phyloP scores from a whole-genome alignment of 805 yeast species.

The Lipomyces orientalis region DNA sequence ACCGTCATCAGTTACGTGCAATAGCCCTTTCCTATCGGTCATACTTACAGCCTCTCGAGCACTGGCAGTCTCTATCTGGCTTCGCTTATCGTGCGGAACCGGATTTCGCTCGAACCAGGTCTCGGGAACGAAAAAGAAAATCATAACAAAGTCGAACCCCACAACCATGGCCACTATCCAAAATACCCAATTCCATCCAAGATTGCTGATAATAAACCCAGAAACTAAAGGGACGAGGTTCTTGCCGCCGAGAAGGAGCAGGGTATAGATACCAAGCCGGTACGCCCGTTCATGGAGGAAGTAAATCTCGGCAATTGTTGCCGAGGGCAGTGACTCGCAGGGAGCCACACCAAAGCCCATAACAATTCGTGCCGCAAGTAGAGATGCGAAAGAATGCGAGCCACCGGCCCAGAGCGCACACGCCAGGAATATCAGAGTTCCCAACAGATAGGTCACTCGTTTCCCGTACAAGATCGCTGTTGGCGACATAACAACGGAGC shows the following conservation, averaged over 20 bases:
- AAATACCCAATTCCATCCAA: slow-evolving; percentile 65
- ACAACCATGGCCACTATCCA: slow-evolving; percentile 63
- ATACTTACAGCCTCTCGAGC: slow-evolving; percentile 49
- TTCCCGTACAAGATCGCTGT: slow-evolving; percentile 63
- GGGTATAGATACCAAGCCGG: slow-evolving; percentile 62
- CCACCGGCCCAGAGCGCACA: slow-evolving; percentile 63
- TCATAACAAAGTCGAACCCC: slow-evolving; percentile 53
- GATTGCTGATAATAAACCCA: slow-evolving; percentile 56
- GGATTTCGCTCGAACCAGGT: slow-evolving; percentile 68
- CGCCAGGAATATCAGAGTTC: slow-evolving; percentile 55
- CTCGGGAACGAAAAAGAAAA: slow-evolving; percentile 64
- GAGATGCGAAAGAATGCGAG: slow-evolving; percentile 54
- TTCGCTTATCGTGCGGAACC: slow-evolving; percentile 54
- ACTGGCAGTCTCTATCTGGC: slow-evolving; percentile 54
- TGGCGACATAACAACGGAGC: slow-evolving; percentile 59
- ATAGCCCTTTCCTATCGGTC: not conserved
- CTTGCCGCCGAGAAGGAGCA: slow-evolving; percentile 60
- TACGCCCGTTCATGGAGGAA: slow-evolving; percentile 67
- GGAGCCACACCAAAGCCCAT: slow-evolving; percentile 68
- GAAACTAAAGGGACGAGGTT: slow-evolving; percentile 63
- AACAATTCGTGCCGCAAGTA: slow-evolving; percentile 63
- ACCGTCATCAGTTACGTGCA: not conserved
- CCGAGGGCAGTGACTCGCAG: slow-evolving; percentile 63
- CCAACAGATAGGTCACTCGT: slow-evolving; percentile 58
- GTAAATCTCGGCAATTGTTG: slow-evolving; percentile 66